Conservation (phyloP, 257 asterid genomes). For the Thymus mandschuricus region DNA sequence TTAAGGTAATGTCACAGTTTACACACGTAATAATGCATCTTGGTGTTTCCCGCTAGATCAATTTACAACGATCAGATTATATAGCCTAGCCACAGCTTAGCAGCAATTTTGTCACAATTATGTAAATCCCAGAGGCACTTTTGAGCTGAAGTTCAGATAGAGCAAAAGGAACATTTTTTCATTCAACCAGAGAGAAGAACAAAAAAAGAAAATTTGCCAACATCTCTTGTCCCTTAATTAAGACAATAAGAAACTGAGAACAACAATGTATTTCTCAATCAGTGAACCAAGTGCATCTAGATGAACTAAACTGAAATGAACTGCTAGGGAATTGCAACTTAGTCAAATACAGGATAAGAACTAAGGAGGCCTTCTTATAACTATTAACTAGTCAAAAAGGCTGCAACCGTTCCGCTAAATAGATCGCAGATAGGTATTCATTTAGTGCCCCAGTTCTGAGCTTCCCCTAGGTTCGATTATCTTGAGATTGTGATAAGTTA, state of each 20-base stretch:
- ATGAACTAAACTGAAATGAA: no score
- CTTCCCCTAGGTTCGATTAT: slow-evolving; percentile 4
- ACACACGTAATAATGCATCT: neutral
- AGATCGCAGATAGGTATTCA: neutral
- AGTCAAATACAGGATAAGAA: no score
- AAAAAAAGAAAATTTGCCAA: no score
- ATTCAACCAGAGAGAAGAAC: no score
- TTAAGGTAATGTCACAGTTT: neutral
- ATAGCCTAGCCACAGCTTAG: neutral
- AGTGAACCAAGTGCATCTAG: no score
- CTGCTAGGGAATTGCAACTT: no score
- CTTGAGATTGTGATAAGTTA: neutral
- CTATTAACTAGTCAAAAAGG: neutral
- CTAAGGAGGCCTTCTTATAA: no score
- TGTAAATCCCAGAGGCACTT: neutral
- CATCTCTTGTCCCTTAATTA: no score
- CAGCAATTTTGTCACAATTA: neutral
- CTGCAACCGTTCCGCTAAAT: slow-evolving; percentile 11
- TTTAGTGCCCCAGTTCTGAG: neutral
- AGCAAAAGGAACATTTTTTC: no score
- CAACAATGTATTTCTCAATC: no score
- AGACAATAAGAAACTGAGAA: no score
- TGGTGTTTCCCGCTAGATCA: neutral
- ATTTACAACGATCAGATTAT: neutral
- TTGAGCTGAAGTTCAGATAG: no score